Evolutionary conservation across 1,284 basidiomycete genomes (phyloP), one percentile per base, ranked within the genome.

Genomic region (Anthracocystis walkeri): DNA sequence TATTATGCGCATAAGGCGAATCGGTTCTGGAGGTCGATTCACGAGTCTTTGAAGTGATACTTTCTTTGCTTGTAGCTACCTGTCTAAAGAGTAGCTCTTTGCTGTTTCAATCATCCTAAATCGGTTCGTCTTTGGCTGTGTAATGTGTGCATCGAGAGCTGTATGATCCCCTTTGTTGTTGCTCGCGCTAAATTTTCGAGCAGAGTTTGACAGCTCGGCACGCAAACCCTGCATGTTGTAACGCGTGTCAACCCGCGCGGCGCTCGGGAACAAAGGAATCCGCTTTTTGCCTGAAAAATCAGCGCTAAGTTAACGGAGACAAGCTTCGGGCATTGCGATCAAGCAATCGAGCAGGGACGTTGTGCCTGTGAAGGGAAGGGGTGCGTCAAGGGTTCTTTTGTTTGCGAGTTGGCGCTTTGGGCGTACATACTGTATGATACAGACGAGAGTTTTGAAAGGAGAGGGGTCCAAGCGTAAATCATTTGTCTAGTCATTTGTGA

Each of bases 121-220:
- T 10, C 11, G 7, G 2, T 12, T 33, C 7, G 11, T 8, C 6
- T 12, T 8, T 33, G 33, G 35, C 35, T 38, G 35, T 45, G 42
- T 5, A 25, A 45, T 45, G 42, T 29, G 21, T 46, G 27, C 33
- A 20, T 50, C 20, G 49, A 21, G 12, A 29, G 25, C n/a, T 23
- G 49, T 21, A 11, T 3, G 31, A 21, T 35, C n/a, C 40, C 52
- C 40, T 54, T 41, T 38, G 46, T 50, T 14, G 21, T 18, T 38
- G 12, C 10, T 23, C 23, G 31, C 18, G 31, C 31, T 46, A 14
- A 44, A 12, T 6, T 52, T 57, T 33, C 1, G 42, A 58, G 55
- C 62, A 64, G 62, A 64, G 57, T 56, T 60, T 56, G 64, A 66
- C 58, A 66, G 64, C 51, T 65, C 40, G 52, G 18, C 11, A 41